A percentile compares a stretch with the other conserved stretches of the same genome.
These are phyloP conservation scores for Yamadazyma sp. DNA, from an alignment of 805 yeast species.

Conservation along the genomic window DNA sequence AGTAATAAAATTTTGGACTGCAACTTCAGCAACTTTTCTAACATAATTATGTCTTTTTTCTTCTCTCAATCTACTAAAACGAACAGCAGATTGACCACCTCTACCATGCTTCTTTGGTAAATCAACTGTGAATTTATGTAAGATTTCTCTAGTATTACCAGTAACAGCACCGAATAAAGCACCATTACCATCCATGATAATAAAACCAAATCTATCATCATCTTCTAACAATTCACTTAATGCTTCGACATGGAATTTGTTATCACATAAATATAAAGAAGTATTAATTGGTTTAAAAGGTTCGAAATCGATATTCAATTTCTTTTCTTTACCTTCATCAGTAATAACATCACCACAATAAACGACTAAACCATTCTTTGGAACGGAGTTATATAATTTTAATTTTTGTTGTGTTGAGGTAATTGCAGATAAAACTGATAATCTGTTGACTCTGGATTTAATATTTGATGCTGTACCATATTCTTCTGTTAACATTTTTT, in stretches of 20 bases:
- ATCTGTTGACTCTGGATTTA: slow-evolving; percentile 94
- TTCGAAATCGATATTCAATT: slow-evolving; percentile 94
- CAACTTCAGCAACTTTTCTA: slow-evolving; percentile 96
- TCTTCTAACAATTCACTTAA: slow-evolving; percentile 89
- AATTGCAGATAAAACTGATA: slow-evolving; percentile 93
- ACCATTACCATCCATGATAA: slow-evolving; percentile 99
- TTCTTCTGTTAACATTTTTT: slow-evolving; percentile 94
- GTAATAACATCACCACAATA: slow-evolving; percentile 99
- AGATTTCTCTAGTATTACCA: slow-evolving; percentile 94
- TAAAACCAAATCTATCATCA: slow-evolving; percentile 96
- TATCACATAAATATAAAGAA: slow-evolving; percentile 91
- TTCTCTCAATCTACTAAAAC: slow-evolving; percentile 98
- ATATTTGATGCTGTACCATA: slow-evolving; percentile 98
- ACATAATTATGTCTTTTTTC: slow-evolving; percentile 99
- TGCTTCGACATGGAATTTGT: slow-evolving; percentile 97
- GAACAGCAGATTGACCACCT: slow-evolving; percentile 99
- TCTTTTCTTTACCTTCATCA: slow-evolving; percentile 96
- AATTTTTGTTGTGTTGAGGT: slow-evolving; percentile 97
- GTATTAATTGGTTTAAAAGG: slow-evolving; percentile 99
- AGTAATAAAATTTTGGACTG: slow-evolving; percentile 96
- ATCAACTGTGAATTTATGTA: slow-evolving; percentile 94
- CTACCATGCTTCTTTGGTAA: slow-evolving; percentile 99
- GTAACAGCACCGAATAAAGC: slow-evolving; percentile 91
- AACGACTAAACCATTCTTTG: slow-evolving; percentile 90
- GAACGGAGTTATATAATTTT: slow-evolving; percentile 84